Evolutionary conservation across 2,329 filamentous ascomycete species (phyloP).

Genomic region (Paracamarosporium sp.): DNA sequence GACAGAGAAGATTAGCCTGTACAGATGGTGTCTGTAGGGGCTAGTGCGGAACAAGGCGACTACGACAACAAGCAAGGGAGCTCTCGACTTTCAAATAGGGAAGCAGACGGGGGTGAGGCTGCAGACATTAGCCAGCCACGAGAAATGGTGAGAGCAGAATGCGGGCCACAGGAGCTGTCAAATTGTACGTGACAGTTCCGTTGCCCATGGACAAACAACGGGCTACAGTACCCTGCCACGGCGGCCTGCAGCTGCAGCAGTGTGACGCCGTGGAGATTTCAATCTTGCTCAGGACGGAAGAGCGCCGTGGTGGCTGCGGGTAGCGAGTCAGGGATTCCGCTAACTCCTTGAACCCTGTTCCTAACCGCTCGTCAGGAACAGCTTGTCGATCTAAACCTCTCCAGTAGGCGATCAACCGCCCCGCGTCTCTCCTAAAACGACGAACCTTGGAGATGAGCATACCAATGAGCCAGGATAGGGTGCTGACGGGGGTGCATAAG

Average conservation of each 20-base stretch:
- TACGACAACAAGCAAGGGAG: conserved; percentile 18
- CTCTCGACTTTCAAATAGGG: conserved; percentile 22
- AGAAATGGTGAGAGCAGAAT: conserved; percentile 9
- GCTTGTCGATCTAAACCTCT: conserved; percentile 1
- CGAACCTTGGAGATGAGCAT: not conserved
- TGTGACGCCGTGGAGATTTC: conserved; percentile 30
- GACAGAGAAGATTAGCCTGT: conserved; percentile 17
- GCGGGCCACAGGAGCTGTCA: conserved; percentile 24
- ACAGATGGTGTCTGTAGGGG: conserved; percentile 11
- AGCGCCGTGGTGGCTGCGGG: conserved; percentile 25
- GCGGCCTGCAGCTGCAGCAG: conserved; percentile 16
- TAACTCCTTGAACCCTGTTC: conserved; percentile 3
- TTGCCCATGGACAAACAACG: conserved; percentile 16
- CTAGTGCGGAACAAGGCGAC: conserved; percentile 15
- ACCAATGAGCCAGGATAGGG: not conserved
- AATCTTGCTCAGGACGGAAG: conserved; percentile 21
- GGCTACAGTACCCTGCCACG: conserved; percentile 28
- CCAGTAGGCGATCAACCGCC: not conserved
- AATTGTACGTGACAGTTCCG: conserved; percentile 29
- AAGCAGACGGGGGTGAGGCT: conserved; percentile 13
- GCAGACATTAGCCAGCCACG: conserved; percentile 20
- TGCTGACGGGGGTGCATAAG: not conserved
- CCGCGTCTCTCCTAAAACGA: not conserved
- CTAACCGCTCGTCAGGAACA: conserved; percentile 10
- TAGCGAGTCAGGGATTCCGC: conserved; percentile 35